Conservation (phyloP, 2,329 filamentous ascomycete species). For the Fonsecaea monophora region DNA sequence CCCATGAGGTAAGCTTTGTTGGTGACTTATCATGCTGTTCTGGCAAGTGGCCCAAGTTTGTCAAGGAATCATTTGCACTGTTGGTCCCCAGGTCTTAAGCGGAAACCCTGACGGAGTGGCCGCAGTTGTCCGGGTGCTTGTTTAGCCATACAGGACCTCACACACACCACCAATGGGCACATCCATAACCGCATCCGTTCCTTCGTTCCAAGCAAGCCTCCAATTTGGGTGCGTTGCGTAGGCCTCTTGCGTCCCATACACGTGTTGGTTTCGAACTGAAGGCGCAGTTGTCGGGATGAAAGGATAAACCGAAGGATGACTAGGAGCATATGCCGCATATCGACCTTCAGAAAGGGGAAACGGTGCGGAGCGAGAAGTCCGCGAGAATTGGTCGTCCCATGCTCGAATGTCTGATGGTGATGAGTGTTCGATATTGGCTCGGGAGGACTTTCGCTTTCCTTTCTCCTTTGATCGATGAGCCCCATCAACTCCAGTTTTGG, state of each 20-base stretch:
- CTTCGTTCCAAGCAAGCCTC: slow-evolving; percentile 84
- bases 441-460: slow-evolving; percentile 24
- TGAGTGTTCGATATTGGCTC: slow-evolving; percentile 1
- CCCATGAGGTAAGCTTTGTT: not conserved
- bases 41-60: not conserved
- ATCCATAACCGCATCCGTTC: slow-evolving; percentile 97
- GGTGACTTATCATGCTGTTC: not conserved
- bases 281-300: slow-evolving; percentile 16
- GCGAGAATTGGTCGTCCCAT: slow-evolving; percentile 1
- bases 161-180: slow-evolving; percentile 93
- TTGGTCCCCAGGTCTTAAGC: not conserved
- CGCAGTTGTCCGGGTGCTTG: not conserved
- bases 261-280: slow-evolving; percentile 6
- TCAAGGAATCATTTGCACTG: not conserved
- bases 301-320: slow-evolving; percentile 13
- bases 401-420: slow-evolving; percentile 17
- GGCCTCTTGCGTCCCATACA: slow-evolving; percentile 2
- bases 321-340: not conserved
- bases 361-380: not conserved
- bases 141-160: slow-evolving; percentile 81
- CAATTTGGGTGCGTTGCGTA: slow-evolving; percentile 63
- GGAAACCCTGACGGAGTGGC: not conserved
- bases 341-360: not conserved
- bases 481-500: slow-evolving; percentile 43
- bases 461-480: slow-evolving; percentile 41